These are phyloP conservation scores for Breviolum minutum DNA, from an alignment of 73 alveolate species.

Conservation along the genomic window DNA sequence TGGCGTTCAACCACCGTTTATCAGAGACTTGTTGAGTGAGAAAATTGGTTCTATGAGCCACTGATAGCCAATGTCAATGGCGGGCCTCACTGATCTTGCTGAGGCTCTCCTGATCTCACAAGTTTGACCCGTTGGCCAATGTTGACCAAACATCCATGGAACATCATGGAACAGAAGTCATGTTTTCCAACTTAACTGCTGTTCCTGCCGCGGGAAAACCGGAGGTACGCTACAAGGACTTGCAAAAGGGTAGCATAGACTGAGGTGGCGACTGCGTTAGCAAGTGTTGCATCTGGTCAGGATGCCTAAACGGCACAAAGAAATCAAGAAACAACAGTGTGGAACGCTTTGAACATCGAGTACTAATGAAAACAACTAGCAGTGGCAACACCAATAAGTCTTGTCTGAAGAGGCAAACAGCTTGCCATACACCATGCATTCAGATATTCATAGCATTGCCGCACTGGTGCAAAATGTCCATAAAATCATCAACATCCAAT, in stretches of 20 bases:
- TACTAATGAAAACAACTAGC: too few species aligned
- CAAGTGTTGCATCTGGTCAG: neutral
- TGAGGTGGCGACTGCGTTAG: constrained; percentile 14
- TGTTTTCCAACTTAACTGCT: too few species aligned
- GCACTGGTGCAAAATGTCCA: too few species aligned
- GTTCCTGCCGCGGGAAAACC: too few species aligned
- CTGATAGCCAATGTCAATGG: neutral
- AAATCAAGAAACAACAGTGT: neutral
- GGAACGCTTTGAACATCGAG: too few species aligned
- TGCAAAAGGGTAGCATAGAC: neutral
- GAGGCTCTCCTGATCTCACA: constrained; percentile 1
- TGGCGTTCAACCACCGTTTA: neutral
- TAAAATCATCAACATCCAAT: too few species aligned
- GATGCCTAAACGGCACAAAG: constrained; percentile 11
- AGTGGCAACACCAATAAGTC: too few species aligned
- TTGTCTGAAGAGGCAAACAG: neutral
- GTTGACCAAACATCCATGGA: too few species aligned
- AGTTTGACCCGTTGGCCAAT: neutral
- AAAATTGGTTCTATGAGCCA: neutral
- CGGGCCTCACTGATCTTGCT: constrained; percentile 16
- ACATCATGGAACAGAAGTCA: too few species aligned
- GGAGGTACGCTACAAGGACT: too few species aligned
- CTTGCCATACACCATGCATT: neutral
- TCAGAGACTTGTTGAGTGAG: neutral
- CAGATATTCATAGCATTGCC: too few species aligned